Percentiles rank a stretch among this genome's conserved stretches.
phyloP scores from a whole-genome alignment of 2,329 filamentous ascomycete species.

The Rutstroemia sp. region DNA sequence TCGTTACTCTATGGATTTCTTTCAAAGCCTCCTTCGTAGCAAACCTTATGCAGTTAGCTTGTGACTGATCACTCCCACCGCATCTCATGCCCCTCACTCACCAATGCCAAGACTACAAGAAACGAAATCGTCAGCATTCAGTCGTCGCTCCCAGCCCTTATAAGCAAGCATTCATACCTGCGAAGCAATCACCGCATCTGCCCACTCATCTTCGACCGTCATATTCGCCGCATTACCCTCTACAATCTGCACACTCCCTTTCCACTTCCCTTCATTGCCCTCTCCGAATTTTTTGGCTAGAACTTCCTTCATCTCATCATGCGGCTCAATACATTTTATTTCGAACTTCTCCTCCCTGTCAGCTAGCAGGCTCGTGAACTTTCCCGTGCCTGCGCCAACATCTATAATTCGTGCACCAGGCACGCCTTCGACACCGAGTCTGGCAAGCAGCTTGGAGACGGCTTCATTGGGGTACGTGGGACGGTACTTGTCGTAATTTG shows the following conservation, averaged over 20 bases:
- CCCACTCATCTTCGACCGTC: slow-evolving; percentile 47
- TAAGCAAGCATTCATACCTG: slow-evolving; percentile 44
- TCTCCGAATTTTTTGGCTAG: slow-evolving; percentile 50
- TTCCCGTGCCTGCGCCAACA: slow-evolving; percentile 62
- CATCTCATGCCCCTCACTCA: slow-evolving; percentile 8
- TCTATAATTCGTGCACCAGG: slow-evolving; percentile 48
- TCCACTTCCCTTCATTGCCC: slow-evolving; percentile 40
- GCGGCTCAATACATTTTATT: slow-evolving; percentile 57
- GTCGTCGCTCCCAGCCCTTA: neutral
- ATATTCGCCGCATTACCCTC: slow-evolving; percentile 53
- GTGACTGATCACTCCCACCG: neutral
- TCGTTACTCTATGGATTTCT: slow-evolving; percentile 61
- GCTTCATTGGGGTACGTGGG: slow-evolving; percentile 57
- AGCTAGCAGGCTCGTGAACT: slow-evolving; percentile 59
- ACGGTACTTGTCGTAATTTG: slow-evolving; percentile 58
- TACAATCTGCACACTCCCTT: slow-evolving; percentile 38
- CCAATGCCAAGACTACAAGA: slow-evolving; percentile 41
- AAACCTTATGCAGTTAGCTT: slow-evolving; percentile 42
- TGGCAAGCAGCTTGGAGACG: slow-evolving; percentile 49
- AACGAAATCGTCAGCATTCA: slow-evolving; percentile 7
- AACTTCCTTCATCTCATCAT: slow-evolving; percentile 56
- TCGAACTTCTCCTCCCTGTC: slow-evolving; percentile 49
- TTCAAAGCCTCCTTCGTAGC: slow-evolving; percentile 52
- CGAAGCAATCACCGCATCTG: slow-evolving; percentile 58
- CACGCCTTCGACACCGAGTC: slow-evolving; percentile 43